Evolutionary conservation across 495 filamentous ascomycete species (phyloP), one percentile per base, ranked within the genome.

Genomic region (Ramalina intermedia): DNA sequence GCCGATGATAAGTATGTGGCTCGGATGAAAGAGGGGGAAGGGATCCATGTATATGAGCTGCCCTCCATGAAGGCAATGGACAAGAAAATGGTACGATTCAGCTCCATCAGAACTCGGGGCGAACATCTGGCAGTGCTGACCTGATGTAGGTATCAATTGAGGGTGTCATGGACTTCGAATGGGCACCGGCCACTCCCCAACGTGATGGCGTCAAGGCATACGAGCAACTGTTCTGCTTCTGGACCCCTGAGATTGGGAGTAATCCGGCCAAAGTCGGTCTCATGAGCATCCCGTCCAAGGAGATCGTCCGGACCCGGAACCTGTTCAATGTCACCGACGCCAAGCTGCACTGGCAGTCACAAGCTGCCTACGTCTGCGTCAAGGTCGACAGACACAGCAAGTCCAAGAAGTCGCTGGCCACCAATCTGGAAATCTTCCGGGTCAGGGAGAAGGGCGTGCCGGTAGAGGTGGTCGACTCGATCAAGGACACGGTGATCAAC

Each of bases 361-460:
- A 95, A 58, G 85, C 80, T 48, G 76, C 80, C 45, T 96, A 94
- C 60, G 79, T 96, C 47, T 98, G 93, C 62, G 91, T 96, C 54
- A 98, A 96, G 74, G 91, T 98, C 37, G 91, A 98, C 64, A 81
- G 91, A 49, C 91, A 98, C 73, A 94, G 87, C 62, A 98, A 96
- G 69, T 94, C 87, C 45, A 96, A 96, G 76, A 98, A 98, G 69
- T 91, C 84, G 2, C 76, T 93, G 57, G 90, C 87, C 35, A 98
- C 91, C 43, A 96, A 93, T 52, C 78, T 98, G 29, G 91, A 98
- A 64, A 96, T 98, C 62, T 98, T 98, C 82, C 84, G 91, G 37
- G 78, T 98, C 41, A 77, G 75, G 52, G 91, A 98, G 67, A 96
- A 96, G 74, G 87, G 91, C 44, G 91, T 98, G 3, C 91, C 91